These are phyloP conservation scores for Tillandsia fasciculata DNA, from an alignment of 176 grass and related monocot species.

Conservation along the genomic window DNA sequence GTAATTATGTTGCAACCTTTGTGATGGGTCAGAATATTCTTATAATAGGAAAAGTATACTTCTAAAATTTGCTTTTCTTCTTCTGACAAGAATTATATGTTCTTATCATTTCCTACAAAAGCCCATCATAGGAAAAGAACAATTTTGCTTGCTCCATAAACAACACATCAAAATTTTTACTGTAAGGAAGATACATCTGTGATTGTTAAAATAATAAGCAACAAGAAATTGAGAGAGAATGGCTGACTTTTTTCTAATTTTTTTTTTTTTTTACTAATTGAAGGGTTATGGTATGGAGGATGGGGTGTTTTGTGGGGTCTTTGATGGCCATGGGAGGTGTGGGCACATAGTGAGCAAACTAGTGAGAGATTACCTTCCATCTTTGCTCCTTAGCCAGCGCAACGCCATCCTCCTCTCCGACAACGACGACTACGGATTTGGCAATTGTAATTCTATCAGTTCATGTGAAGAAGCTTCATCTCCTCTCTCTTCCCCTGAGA, in stretches of 20 bases:
- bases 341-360: conserved; percentile 62
- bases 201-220: no score
- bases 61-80: background rate
- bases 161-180: no score
- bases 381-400: conserved; percentile 63
- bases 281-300: conserved; percentile 88
- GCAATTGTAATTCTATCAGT: conserved; percentile 25
- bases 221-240: background rate
- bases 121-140: background rate
- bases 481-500: conserved; percentile 26
- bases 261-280: background rate
- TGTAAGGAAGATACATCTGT: no score
- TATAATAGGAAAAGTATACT: background rate
- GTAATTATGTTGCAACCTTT: background rate
- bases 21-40: background rate
- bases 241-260: background rate
- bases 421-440: conserved; percentile 18
- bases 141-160: background rate
- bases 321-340: conserved; percentile 80
- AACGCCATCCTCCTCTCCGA: conserved; percentile 35
- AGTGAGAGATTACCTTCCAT: conserved; percentile 68
- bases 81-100: background rate
- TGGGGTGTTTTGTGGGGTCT: conserved; percentile 82
- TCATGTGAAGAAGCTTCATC: conserved; percentile 25
- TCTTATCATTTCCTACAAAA: background rate